Percentiles rank a stretch among this genome's conserved stretches.
phyloP scores from a whole-genome alignment of 306 rosid genomes.

The Alnus rubra region DNA sequence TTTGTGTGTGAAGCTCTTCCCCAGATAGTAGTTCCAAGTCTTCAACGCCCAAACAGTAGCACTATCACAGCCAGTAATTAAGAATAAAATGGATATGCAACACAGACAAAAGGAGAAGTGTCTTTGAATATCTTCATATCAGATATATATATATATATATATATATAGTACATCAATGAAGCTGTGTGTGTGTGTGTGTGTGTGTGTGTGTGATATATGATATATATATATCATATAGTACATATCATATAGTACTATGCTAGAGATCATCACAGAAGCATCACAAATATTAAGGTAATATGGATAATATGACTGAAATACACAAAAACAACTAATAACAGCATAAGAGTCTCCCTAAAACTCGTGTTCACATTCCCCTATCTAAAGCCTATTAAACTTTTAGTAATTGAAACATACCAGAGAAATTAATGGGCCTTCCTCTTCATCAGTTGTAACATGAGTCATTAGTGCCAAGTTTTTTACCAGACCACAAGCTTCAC shows the following conservation, averaged over 20 bases:
- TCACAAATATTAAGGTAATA: constrained; percentile 6
- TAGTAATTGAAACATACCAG: constrained; percentile 42
- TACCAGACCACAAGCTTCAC: constrained; percentile 92
- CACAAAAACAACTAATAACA: not conserved
- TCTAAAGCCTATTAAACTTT: too few relatives aligned
- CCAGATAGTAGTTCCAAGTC: constrained; percentile 79
- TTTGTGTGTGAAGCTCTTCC: constrained; percentile 85
- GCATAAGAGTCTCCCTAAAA: not conserved
- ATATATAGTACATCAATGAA: too few relatives aligned
- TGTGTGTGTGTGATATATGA: not conserved
- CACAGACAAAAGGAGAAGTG: not conserved
- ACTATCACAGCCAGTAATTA: constrained; percentile 45
- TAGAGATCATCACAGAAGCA: constrained; percentile 8
- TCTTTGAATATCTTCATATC: not conserved
- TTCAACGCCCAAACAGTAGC: constrained; percentile 71
- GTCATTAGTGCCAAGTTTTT: constrained; percentile 96
- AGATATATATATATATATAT: too few relatives aligned
- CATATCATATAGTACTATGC: not conserved
- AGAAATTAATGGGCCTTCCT: constrained; percentile 71
- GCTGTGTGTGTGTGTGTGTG: too few relatives aligned
- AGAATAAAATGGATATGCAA: constrained; percentile 20
- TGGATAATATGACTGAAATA: not conserved
- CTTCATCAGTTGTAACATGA: constrained; percentile 96
- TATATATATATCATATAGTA: too few relatives aligned
- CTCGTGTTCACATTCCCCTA: not conserved